phyloP scores from a whole-genome alignment of 2,329 filamentous ascomycete genomes.

The Epichloe gansuensis region DNA sequence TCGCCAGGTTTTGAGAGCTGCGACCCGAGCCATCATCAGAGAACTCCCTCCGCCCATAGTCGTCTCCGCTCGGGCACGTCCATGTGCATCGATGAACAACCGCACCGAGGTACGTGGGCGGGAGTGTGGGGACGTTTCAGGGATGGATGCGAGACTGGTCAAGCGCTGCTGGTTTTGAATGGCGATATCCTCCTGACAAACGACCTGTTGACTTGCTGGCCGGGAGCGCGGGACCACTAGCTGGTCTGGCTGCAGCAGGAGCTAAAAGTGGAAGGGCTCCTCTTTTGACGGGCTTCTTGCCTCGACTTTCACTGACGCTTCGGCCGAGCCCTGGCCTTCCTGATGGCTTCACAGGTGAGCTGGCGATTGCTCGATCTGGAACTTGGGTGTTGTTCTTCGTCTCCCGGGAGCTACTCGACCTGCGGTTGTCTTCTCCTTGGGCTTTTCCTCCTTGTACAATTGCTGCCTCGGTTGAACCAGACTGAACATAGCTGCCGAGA shows the following conservation, averaged over 20 bases:
- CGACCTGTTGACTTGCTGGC: slow-evolving; percentile 24
- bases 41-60: slow-evolving; percentile 27
- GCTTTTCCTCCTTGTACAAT: slow-evolving; percentile 15
- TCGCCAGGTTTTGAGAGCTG: slow-evolving; percentile 18
- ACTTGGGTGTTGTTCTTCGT: slow-evolving; percentile 26
- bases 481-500: slow-evolving; percentile 19
- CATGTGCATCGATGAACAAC: slow-evolving; percentile 51
- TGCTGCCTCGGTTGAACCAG: slow-evolving; percentile 16
- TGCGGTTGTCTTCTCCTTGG: slow-evolving; percentile 22
- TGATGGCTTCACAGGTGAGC: slow-evolving; percentile 40
- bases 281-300: slow-evolving; percentile 28
- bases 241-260: slow-evolving; percentile 26
- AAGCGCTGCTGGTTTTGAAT: slow-evolving; percentile 39
- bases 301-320: slow-evolving; percentile 42
- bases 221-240: slow-evolving; percentile 19
- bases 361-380: slow-evolving; percentile 28
- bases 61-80: slow-evolving; percentile 44
- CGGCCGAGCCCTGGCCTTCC: slow-evolving; percentile 37
- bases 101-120: slow-evolving; percentile 44
- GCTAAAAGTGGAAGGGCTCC: slow-evolving; percentile 36
- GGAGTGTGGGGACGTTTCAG: slow-evolving; percentile 34
- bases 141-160: slow-evolving; percentile 44
- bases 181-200: slow-evolving; percentile 39
- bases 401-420: slow-evolving; percentile 34
- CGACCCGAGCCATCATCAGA: slow-evolving; percentile 15